phyloP scores from a whole-genome alignment of 345 rosid species.

The Toxicodendron radicans region DNA sequence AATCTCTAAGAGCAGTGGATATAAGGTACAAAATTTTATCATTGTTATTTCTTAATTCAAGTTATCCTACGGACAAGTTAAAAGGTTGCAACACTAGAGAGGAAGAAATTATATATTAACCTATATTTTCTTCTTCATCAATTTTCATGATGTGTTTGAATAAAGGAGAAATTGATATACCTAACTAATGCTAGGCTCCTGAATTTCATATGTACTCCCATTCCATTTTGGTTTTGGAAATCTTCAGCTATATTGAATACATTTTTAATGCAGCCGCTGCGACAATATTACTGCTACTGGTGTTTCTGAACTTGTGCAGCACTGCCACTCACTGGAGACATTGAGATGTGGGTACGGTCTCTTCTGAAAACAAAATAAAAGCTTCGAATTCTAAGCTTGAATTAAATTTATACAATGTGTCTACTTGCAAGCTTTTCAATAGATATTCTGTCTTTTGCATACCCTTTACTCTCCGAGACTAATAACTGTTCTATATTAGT shows the following conservation, averaged over 20 bases:
- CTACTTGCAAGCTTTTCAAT: not conserved
- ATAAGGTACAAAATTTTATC: constrained; percentile 52
- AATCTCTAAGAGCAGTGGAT: constrained; percentile 74
- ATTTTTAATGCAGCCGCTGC: constrained; percentile 61
- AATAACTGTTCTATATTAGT: not conserved
- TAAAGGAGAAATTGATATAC: not conserved
- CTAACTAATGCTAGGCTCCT: not conserved
- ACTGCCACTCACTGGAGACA: constrained; percentile 68
- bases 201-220: not conserved
- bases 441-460: not conserved
- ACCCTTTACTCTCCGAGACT: not conserved
- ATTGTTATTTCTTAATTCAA: not conserved
- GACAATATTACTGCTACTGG: constrained; percentile 56
- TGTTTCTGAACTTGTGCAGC: constrained; percentile 60
- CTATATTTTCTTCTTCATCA: not conserved
- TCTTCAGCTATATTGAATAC: not conserved
- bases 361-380: not conserved
- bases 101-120: no score
- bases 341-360: constrained; percentile 79
- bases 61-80: not conserved
- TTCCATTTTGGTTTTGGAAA: not conserved
- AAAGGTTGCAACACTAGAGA: not conserved
- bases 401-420: not conserved
- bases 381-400: not conserved
- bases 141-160: not conserved